These are phyloP conservation scores for Cercospora citrullina DNA, from an alignment of 2,329 filamentous ascomycete species.

Conservation along the genomic window DNA sequence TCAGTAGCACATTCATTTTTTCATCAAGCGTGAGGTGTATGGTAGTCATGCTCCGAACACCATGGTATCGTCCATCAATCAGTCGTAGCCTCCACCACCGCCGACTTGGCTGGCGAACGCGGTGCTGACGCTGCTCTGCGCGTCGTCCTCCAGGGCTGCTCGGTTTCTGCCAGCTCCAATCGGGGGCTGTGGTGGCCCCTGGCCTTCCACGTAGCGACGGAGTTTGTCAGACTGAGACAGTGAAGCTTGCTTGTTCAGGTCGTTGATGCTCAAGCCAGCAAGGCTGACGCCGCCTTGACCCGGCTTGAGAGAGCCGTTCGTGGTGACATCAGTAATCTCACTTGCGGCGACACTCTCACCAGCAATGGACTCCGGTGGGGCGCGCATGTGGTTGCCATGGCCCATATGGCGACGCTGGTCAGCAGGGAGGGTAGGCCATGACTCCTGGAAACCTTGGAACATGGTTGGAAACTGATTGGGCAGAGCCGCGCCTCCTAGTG, in stretches of 20 bases:
- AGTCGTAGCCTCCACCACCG: conserved; percentile 36
- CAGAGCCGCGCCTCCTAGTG: conserved; percentile 70
- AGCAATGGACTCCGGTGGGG: conserved; percentile 64
- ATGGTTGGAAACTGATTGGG: conserved; percentile 85
- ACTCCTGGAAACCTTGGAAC: conserved; percentile 91
- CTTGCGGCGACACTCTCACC: conserved; percentile 92
- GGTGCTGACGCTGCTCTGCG: conserved; percentile 93
- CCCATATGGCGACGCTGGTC: conserved; percentile 60
- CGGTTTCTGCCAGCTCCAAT: conserved; percentile 59
- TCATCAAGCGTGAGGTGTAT: conserved; percentile 22
- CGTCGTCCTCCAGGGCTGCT: conserved; percentile 66
- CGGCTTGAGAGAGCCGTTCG: conserved; percentile 57
- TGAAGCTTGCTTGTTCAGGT: conserved; percentile 69
- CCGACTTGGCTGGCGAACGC: conserved; percentile 90
- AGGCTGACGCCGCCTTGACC: conserved; percentile 83
- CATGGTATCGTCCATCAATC: conserved; percentile 23
- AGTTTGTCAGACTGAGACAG: conserved; percentile 85
- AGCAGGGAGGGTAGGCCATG: conserved; percentile 77
- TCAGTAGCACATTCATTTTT: conserved; percentile 17
- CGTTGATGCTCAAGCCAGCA: conserved; percentile 74
- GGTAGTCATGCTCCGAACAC: conserved; percentile 19
- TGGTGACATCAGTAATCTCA: conserved; percentile 81
- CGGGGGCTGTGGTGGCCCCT: conserved; percentile 56
- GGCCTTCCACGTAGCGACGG: conserved; percentile 83
- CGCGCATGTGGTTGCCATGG: conserved; percentile 46